Evolutionary conservation across 1,139 yeast genomes (phyloP), one percentile per base, ranked within the genome.

Genomic region (Geotrichum citri-aurantii): DNA sequence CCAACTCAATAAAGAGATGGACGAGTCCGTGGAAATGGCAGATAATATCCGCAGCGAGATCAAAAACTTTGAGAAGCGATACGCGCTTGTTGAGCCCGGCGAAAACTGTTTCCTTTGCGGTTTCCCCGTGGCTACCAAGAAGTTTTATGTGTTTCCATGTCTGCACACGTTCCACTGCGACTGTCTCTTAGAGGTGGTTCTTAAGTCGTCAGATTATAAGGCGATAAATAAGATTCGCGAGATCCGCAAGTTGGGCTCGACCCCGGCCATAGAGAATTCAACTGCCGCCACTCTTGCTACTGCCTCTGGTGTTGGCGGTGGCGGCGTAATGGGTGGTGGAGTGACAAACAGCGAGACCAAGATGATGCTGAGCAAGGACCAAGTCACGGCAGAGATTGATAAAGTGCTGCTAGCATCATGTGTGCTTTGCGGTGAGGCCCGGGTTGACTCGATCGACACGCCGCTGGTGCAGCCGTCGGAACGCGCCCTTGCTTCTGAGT

Each of bases 121-220:
- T 19, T 80, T 80, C 64, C 79, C 95, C 6, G 75, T 93, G 52
- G 80, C 90, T 2, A 81, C 85, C 3, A 81, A 92, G 60, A 85
- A 86, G 66, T 92, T 91, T 67, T 79, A 87, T 55, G 83, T 86
- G 11, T 93, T 91, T 69, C 97, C 97, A 0, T 93, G 99, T 69
- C 87, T 83, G 62, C 99, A 93, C 72, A 84, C 89, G 7, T 88
- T 88, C 75, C 99, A 95, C 70, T 85, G 86, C 59, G 97, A 91
- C 67, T 95, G 99, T 73, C 73, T 91, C 29, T 81, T 88, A 4
- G 81, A 83, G 59, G 75, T 75, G 46, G 80, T 86, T 48, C 70
- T 86, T 57, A 77, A 79, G 58, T 84, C 87, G 11, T 83, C 85
- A 44, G 90, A 90, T 67, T 86, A 85, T 68, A 79, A 83, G 54